Conservation (phyloP, 768 basidiomycete species). For the Amanita rubescens region DNA sequence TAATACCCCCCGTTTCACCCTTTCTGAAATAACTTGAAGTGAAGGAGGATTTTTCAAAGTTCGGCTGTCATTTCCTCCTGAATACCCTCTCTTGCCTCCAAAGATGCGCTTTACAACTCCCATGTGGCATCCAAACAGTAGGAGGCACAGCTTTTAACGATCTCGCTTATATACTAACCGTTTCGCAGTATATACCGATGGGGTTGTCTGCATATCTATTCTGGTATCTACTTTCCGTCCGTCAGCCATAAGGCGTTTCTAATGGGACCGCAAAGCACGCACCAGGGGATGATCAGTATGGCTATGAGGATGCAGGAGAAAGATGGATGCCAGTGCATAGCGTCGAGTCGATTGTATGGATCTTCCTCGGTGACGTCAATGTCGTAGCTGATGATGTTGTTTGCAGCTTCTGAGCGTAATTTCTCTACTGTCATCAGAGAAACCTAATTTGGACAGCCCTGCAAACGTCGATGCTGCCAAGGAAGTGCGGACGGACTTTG, state of each 20-base stretch:
- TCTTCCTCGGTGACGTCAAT: constrained; percentile 13
- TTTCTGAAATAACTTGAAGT: constrained; percentile 33
- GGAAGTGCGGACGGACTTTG: constrained; percentile 61
- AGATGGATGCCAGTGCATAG: constrained; percentile 97
- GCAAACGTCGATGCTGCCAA: constrained; percentile 97
- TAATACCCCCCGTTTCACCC: not conserved
- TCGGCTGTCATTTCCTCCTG: constrained; percentile 78
- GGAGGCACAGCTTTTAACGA: constrained; percentile 19
- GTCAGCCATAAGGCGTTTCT: not conserved
- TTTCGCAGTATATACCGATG: constrained; percentile 81
- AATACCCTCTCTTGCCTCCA: constrained; percentile 87
- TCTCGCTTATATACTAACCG: constrained; percentile 8
- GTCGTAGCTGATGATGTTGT: constrained; percentile 5
- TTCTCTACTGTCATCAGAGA: constrained; percentile 88
- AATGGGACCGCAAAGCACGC: constrained; percentile 53
- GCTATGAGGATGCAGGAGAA: constrained; percentile 95
- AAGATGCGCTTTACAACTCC: constrained; percentile 95
- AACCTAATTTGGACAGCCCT: constrained; percentile 86
- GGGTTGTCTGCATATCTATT: constrained; percentile 94
- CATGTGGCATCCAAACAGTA: constrained; percentile 98
- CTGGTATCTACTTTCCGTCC: constrained; percentile 37
- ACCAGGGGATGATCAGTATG: constrained; percentile 93
- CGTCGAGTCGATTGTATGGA: constrained; percentile 86
- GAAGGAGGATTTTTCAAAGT: constrained; percentile 98
- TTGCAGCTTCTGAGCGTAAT: constrained; percentile 90